These are phyloP conservation scores for Tylopilus plumbeoviolaceoides DNA, from an alignment of 768 basidiomycete species.

Conservation along the genomic window DNA sequence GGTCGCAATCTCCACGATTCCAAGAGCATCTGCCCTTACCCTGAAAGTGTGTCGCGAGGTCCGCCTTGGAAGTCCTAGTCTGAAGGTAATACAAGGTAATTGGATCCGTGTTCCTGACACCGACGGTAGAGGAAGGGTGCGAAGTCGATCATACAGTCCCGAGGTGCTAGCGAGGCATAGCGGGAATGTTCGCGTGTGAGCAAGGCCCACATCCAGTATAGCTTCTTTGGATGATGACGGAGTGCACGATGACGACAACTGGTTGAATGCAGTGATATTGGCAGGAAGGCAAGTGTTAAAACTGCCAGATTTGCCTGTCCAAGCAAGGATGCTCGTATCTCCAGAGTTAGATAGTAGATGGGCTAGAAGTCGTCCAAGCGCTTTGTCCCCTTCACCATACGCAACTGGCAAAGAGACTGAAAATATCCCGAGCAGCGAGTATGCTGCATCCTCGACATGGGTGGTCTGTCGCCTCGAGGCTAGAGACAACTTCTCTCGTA, in stretches of 20 bases:
- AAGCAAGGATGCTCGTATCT: neutral
- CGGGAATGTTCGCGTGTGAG: no score
- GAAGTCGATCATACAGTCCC: neutral
- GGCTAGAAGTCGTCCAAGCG: neutral
- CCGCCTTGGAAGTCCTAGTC: neutral
- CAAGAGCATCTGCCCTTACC: neutral
- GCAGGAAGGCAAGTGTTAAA: neutral
- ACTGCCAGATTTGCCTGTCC: neutral
- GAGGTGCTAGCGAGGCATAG: no score
- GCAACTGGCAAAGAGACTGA: neutral
- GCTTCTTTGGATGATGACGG: neutral
- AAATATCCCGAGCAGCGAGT: neutral
- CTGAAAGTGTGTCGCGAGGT: neutral
- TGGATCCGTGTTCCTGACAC: neutral
- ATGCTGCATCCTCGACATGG: neutral
- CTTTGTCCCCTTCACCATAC: neutral
- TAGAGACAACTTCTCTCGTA: neutral
- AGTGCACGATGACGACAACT: neutral
- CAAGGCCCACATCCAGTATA: no score
- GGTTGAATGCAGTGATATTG: neutral
- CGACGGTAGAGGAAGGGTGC: neutral
- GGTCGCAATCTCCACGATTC: neutral
- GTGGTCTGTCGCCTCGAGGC: neutral
- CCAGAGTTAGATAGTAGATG: neutral
- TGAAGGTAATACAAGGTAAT: neutral